A percentile compares a stretch with the other conserved stretches of the same genome.
Evolutionary conservation across 163 green algal species (phyloP).

Genomic region (Volvox carteri): DNA sequence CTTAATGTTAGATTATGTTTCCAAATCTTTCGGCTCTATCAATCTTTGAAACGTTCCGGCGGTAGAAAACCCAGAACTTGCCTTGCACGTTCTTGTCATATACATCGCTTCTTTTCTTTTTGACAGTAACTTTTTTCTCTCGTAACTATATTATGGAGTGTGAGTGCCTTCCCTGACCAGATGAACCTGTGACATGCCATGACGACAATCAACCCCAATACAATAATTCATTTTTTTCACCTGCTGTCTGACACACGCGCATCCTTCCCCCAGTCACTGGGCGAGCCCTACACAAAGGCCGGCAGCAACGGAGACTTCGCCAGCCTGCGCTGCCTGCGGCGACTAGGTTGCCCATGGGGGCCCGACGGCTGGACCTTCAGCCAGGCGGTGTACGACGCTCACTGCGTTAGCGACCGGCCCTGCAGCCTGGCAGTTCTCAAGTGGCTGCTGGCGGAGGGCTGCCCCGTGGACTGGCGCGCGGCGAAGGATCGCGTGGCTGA

Average conservation of each 20-base stretch:
- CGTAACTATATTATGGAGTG: too few relatives aligned
- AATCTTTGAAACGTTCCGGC: not conserved
- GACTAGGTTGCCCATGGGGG: conserved; percentile 5
- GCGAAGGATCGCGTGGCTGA: not conserved
- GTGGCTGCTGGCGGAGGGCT: not conserved
- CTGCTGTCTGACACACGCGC: not conserved
- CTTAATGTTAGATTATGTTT: too few relatives aligned
- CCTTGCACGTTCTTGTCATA: not conserved
- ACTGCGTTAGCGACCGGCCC: not conserved
- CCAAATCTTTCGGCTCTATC: too few relatives aligned
- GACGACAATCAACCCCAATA: not conserved
- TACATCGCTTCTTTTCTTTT: not conserved
- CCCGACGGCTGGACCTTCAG: not conserved
- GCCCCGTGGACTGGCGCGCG: not conserved
- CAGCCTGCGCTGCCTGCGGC: not conserved
- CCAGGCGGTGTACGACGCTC: too few relatives aligned
- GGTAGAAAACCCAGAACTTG: not conserved
- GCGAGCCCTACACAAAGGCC: not conserved
- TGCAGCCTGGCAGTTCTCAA: not conserved
- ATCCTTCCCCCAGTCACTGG: not conserved
- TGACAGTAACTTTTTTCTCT: not conserved
- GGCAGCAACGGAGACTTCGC: conserved; percentile 1
- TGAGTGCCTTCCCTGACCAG: too few relatives aligned
- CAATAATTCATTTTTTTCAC: not conserved
- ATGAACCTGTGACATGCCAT: not conserved